A percentile compares a stretch with the other conserved stretches of the same genome.
Conservation (phyloP, 108 stramenopile species). For the Fistulifera pelliculosa region DNA sequence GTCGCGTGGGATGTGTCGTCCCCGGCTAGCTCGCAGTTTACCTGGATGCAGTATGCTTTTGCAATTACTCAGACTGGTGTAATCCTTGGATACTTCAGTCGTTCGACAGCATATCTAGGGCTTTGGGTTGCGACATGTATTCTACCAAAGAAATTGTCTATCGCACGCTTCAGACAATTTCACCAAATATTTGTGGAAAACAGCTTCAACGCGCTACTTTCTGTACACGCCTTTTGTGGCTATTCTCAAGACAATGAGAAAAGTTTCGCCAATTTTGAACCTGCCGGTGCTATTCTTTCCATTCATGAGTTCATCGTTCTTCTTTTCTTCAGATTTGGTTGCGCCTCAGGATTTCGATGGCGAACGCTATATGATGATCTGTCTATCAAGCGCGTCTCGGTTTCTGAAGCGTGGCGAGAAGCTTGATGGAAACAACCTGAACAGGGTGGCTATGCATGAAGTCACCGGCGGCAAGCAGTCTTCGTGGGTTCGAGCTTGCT, state of each 20-base stretch:
- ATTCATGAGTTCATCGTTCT: conserved; percentile 59
- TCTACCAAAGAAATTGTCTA: conserved; percentile 29
- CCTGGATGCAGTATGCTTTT: conserved; percentile 65
- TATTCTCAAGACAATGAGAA: conserved; percentile 7
- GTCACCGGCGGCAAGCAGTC: conserved; percentile 44
- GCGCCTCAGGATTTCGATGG: conserved; percentile 60
- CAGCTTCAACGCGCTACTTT: conserved; percentile 32
- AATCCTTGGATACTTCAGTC: conserved; percentile 52
- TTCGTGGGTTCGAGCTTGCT: conserved; percentile 27
- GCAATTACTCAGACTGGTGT: conserved; percentile 61
- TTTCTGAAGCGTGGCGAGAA: conserved; percentile 25
- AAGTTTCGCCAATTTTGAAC: conserved; percentile 55
- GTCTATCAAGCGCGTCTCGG: conserved; percentile 58
- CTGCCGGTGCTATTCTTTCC: conserved; percentile 81
- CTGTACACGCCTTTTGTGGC: conserved; percentile 17
- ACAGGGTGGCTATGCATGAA: not conserved
- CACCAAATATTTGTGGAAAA: conserved; percentile 36
- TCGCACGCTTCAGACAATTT: conserved; percentile 26
- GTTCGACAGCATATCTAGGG: conserved; percentile 48
- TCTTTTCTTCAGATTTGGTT: conserved; percentile 58
- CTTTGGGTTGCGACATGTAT: conserved; percentile 46
- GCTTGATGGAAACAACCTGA: not conserved
- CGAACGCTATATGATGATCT: conserved; percentile 69
- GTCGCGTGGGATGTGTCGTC: conserved; percentile 65
- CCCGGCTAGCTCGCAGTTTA: conserved; percentile 32